phyloP scores from a whole-genome alignment of 2,329 filamentous ascomycete species.

The Cordyceps fumosorosea region DNA sequence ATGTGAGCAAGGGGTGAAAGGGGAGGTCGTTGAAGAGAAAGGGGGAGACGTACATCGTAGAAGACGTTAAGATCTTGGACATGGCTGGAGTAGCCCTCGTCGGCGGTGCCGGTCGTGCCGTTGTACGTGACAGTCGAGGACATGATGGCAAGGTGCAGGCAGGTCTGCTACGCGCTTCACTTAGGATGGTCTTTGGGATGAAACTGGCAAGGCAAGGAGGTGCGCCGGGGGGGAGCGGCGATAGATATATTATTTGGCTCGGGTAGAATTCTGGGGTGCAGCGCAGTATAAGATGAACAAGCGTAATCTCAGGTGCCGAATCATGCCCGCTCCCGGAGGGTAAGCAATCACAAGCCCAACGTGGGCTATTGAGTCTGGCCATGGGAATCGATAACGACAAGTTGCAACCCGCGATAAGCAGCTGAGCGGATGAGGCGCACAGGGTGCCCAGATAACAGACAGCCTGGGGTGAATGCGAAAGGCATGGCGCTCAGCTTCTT shows the following conservation, averaged over 20 bases:
- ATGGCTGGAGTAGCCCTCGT: conserved; percentile 43
- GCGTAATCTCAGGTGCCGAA: neutral
- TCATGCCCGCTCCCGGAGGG: neutral
- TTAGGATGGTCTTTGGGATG: neutral
- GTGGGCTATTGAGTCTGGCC: neutral
- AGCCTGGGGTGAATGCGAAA: neutral
- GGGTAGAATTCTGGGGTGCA: neutral
- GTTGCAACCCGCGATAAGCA: neutral
- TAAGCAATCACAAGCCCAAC: neutral
- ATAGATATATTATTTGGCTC: neutral
- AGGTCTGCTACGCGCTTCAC: conserved; percentile 3
- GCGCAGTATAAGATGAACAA: neutral
- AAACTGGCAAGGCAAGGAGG: neutral
- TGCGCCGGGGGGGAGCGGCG: neutral
- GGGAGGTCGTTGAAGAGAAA: conserved; percentile 15
- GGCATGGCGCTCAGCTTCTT: neutral
- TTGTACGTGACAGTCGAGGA: conserved; percentile 37
- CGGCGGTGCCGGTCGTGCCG: conserved; percentile 42
- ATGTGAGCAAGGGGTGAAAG: neutral
- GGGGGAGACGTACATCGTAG: conserved; percentile 55
- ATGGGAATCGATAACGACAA: neutral
- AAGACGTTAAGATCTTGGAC: conserved; percentile 73
- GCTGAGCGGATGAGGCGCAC: conserved; percentile 8
- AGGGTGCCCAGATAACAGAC: neutral
- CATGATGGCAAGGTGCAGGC: neutral